A percentile compares a stretch with the other conserved stretches of the same genome.
Evolutionary conservation across 2,329 filamentous ascomycete genomes (phyloP).

Genomic region (Penicillium italicum): DNA sequence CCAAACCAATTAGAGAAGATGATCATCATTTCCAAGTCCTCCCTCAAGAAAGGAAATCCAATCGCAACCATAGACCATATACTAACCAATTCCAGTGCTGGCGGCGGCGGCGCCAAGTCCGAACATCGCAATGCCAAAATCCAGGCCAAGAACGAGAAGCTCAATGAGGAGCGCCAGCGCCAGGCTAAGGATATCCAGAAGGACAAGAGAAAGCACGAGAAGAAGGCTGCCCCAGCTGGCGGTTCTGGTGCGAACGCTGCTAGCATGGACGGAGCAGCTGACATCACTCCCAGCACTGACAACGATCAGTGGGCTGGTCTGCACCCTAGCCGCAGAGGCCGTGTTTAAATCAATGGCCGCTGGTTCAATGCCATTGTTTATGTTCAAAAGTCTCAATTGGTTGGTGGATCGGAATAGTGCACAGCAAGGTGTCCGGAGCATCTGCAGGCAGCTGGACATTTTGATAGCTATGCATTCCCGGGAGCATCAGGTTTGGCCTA

Average conservation of each 20-base stretch:
- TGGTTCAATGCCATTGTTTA: background rate
- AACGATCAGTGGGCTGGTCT: constrained; percentile 36
- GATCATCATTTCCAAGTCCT: background rate
- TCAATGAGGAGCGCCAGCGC: constrained; percentile 64
- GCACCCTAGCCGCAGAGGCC: constrained; percentile 45
- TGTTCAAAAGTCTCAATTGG: background rate
- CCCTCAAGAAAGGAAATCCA: constrained; percentile 1
- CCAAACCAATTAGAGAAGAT: background rate
- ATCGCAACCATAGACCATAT: background rate
- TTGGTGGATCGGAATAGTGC: background rate
- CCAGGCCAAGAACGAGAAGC: constrained; percentile 77
- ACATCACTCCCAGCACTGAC: background rate
- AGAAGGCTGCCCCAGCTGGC: constrained; percentile 19
- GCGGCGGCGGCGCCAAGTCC: constrained; percentile 71
- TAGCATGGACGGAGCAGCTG: constrained; percentile 10
- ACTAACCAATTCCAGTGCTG: constrained; percentile 55
- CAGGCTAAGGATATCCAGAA: constrained; percentile 49
- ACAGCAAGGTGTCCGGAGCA: constrained; percentile 3
- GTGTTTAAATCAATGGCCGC: constrained; percentile 25
- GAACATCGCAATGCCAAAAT: constrained; percentile 71
- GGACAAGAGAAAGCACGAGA: constrained; percentile 38
- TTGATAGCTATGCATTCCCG: constrained; percentile 1
- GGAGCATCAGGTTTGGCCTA: background rate
- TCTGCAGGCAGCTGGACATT: constrained; percentile 1
- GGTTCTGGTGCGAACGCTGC: constrained; percentile 25